These are phyloP conservation scores for Cyberlindnera misumaiensis DNA, from an alignment of 805 yeast genomes.

Conservation along the genomic window DNA sequence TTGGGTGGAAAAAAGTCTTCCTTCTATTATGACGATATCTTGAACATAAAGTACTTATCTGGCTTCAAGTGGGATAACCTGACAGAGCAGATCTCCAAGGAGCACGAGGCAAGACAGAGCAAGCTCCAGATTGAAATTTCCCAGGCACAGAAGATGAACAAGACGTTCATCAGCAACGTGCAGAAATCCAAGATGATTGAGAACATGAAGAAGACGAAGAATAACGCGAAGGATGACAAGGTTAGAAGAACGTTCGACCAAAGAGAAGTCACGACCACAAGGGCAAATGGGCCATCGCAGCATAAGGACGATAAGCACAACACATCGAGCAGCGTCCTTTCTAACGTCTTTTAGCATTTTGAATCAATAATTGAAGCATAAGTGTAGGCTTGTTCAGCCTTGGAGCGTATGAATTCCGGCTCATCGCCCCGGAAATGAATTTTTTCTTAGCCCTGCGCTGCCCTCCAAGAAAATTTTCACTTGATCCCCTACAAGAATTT, in stretches of 20 bases:
- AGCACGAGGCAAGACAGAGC: slow-evolving; percentile 81
- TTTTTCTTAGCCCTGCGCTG: not conserved
- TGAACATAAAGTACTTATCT: slow-evolving; percentile 82
- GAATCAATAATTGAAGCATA: too few relatives aligned
- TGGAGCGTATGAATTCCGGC: not conserved
- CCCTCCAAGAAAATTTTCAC: slow-evolving; percentile 2
- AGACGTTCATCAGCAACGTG: slow-evolving; percentile 74
- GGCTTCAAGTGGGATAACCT: slow-evolving; percentile 94
- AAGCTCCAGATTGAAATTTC: slow-evolving; percentile 83
- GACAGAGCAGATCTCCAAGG: slow-evolving; percentile 88
- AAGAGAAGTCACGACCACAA: slow-evolving; percentile 54
- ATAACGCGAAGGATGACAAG: slow-evolving; percentile 18
- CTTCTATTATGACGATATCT: slow-evolving; percentile 88
- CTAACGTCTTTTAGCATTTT: slow-evolving; percentile 16
- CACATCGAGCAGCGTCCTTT: slow-evolving; percentile 30
- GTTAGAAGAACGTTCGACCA: slow-evolving; percentile 64
- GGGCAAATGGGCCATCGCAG: slow-evolving; percentile 53
- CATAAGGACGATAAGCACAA: slow-evolving; percentile 37
- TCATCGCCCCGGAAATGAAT: not conserved
- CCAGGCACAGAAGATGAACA: slow-evolving; percentile 82
- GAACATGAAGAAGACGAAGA: slow-evolving; percentile 39
- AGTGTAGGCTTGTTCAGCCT: too few relatives aligned
- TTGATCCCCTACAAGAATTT: not conserved
- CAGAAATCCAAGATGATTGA: slow-evolving; percentile 79
- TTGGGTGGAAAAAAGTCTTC: slow-evolving; percentile 90